These are phyloP conservation scores for Phytopythium aichiense DNA, from an alignment of 352 stramenopile species.

Conservation along the genomic window DNA sequence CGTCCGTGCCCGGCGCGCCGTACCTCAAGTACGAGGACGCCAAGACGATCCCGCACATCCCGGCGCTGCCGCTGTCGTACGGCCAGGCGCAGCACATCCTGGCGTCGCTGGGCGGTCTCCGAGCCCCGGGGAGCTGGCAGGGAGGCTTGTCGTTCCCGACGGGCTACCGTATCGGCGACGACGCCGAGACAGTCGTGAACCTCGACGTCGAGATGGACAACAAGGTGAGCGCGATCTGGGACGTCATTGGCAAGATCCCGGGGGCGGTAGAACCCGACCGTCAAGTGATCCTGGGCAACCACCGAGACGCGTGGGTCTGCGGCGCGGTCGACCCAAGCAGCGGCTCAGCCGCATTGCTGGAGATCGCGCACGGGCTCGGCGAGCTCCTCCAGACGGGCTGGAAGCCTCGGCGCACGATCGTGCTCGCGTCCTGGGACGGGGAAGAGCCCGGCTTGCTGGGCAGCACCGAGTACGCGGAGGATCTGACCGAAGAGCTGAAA, in stretches of 20 bases:
- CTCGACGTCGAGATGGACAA: constrained; percentile 75
- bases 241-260: constrained; percentile 82
- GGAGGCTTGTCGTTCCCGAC: constrained; percentile 41
- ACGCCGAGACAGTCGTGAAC: constrained; percentile 40
- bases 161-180: constrained; percentile 65
- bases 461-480: constrained; percentile 80
- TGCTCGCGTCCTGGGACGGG: constrained; percentile 74
- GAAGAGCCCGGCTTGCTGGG: constrained; percentile 81
- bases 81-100: constrained; percentile 70
- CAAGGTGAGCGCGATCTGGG: constrained; percentile 68
- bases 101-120: constrained; percentile 39
- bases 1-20: constrained; percentile 32
- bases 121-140: constrained; percentile 45
- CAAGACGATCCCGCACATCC: constrained; percentile 62
- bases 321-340: constrained; percentile 80
- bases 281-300: constrained; percentile 80
- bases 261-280: constrained; percentile 39
- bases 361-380: constrained; percentile 67
- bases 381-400: constrained; percentile 57
- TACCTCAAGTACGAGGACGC: constrained; percentile 38
- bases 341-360: constrained; percentile 71
- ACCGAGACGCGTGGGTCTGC: constrained; percentile 89
- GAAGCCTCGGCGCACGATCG: constrained; percentile 54
- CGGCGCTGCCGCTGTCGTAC: constrained; percentile 62
- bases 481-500: constrained; percentile 41